Base-by-base conservation (phyloP, 2,329 filamentous ascomycete genomes). In the Sclerotinia sclerotiorum region DNA sequence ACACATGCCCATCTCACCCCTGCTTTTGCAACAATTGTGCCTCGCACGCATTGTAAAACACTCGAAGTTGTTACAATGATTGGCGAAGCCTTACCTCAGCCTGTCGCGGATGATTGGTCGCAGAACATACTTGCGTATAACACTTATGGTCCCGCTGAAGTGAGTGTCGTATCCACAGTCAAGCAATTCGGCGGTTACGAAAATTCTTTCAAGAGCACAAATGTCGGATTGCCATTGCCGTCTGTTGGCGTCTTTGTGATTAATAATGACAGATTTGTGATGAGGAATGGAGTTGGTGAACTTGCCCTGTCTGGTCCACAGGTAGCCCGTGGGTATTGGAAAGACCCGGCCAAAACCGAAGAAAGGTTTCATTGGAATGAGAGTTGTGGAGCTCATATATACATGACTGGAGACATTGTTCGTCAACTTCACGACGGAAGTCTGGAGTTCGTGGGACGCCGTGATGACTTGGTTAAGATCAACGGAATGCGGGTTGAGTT, bases 401-500 rank as follows among this genome's bases (percentile, higher is more conserved):
- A 88, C 74, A 85, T 84, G 73, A 88, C 87, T 0, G 87, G 87
- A 0, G 87, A 89, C 70, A 78, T 88, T 0, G 86, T 85, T 0
- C 80, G 80, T 27, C 86, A 87, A 68, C 80, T 84, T 54, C 75
- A 78, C 0, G 82, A 87, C 64, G 77, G 74, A 17, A 81, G 81
- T 6, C 82, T 89, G 52, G 77, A 83, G 13, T 88, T 87, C 69
- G 80, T 88, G 48, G 87, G 87, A 21, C 82, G 89, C 61, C 88
- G 87, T 72, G 88, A 91, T 73, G 84, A 84, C n/a, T 88, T 88
- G 76, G 84, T 90, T 67, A 91, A 92, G 78, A 79, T 91, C 39
- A 82, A 84, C 15, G 90, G 90, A 35, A 88, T 86, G 72, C 80
- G 88, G 67, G 84, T 90, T 61, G 90, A 88, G 78, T 80, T 88